These are phyloP conservation scores for Alternaria metachromatica DNA, from an alignment of 2,329 filamentous ascomycete species.

Conservation along the genomic window DNA sequence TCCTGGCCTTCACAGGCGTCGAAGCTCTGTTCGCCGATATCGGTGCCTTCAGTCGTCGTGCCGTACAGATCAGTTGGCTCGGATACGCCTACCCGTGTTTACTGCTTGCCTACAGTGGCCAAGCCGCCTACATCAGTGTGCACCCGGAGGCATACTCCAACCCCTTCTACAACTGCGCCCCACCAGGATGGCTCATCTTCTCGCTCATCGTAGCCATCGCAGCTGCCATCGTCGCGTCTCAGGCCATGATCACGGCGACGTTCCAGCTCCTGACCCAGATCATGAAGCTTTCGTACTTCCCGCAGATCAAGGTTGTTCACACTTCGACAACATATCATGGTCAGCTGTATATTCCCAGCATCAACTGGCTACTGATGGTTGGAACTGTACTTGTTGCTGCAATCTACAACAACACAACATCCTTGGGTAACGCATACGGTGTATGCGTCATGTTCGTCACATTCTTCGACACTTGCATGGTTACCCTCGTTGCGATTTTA, in stretches of 20 bases:
- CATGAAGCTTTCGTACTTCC: conserved; percentile 77
- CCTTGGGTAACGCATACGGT: conserved; percentile 75
- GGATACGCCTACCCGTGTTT: conserved; percentile 72
- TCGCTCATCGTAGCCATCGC: conserved; percentile 72
- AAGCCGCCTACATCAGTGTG: conserved; percentile 73
- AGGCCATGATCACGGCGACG: conserved; percentile 78
- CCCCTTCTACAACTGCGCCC: conserved; percentile 75
- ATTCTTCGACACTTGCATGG: conserved; percentile 78
- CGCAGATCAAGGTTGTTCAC: conserved; percentile 75
- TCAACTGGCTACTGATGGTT: conserved; percentile 79
- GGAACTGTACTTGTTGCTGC: conserved; percentile 77
- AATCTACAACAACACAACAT: conserved; percentile 71
- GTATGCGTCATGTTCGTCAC: conserved; percentile 82
- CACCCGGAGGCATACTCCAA: conserved; percentile 69
- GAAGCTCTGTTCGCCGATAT: conserved; percentile 81
- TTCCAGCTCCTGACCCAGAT: conserved; percentile 76
- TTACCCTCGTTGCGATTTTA: conserved; percentile 72
- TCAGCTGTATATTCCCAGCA: conserved; percentile 77
- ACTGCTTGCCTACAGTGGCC: conserved; percentile 71
- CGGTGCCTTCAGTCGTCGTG: conserved; percentile 71
- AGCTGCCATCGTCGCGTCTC: conserved; percentile 76
- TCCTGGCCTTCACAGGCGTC: conserved; percentile 77
- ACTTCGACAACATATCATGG: conserved; percentile 74
- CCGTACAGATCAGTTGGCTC: conserved; percentile 77
- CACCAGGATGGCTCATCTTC: conserved; percentile 71